A percentile compares a stretch with the other conserved stretches of the same genome.
Evolutionary conservation across 495 filamentous ascomycete genomes (phyloP).

Genomic region (Aspergillus cristatus): DNA sequence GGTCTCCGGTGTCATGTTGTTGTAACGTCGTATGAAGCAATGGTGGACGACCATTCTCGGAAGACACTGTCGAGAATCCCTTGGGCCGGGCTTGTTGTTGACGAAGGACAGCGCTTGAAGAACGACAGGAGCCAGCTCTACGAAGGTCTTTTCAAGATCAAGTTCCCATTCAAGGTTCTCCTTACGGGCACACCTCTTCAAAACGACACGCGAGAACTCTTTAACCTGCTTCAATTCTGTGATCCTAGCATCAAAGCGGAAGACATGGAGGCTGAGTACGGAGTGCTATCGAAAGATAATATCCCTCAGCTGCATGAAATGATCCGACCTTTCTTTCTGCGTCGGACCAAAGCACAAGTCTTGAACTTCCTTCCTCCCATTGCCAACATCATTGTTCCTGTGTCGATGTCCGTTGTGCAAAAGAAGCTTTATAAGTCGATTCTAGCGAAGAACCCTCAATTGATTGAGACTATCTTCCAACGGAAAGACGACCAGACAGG

Average conservation of each 20-base stretch:
- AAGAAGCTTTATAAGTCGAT: constrained; percentile 94
- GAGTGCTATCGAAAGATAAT: constrained; percentile 66
- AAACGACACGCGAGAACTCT: constrained; percentile 89
- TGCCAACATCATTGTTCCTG: constrained; percentile 88
- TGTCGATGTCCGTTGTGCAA: constrained; percentile 86
- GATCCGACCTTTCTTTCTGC: constrained; percentile 73
- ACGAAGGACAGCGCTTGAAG: constrained; percentile 94
- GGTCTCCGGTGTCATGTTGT: constrained; percentile 80
- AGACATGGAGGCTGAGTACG: constrained; percentile 64
- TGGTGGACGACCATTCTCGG: constrained; percentile 55
- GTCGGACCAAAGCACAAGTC: constrained; percentile 83
- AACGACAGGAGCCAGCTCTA: constrained; percentile 84
- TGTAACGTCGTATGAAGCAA: constrained; percentile 88
- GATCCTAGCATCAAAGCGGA: constrained; percentile 61
- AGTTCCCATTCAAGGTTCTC: constrained; percentile 69
- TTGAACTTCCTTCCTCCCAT: constrained; percentile 84
- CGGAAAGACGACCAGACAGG: constrained; percentile 34
- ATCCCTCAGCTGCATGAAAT: constrained; percentile 70
- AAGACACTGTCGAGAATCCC: constrained; percentile 54
- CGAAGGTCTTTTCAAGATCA: constrained; percentile 57
- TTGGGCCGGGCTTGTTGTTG: constrained; percentile 86
- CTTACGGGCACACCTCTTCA: constrained; percentile 89
- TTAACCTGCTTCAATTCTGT: constrained; percentile 91
- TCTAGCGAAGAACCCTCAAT: constrained; percentile 72
- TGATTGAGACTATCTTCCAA: constrained; percentile 81